phyloP scores from a whole-genome alignment of 176 grass and related monocot genomes.

The Raddia guianensis region DNA sequence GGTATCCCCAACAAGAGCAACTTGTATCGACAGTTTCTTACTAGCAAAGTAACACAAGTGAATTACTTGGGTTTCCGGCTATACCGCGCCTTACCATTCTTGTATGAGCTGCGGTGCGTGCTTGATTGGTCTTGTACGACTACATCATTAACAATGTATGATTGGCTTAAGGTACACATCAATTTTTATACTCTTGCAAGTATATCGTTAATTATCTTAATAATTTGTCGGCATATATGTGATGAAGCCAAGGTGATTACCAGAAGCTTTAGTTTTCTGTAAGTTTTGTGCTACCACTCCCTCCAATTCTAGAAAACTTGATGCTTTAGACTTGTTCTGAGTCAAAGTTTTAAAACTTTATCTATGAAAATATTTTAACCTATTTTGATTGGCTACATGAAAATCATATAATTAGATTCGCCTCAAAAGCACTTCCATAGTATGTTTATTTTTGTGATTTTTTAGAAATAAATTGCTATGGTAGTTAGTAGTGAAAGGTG shows the following conservation, averaged over 20 bases:
- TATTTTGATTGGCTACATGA: no score
- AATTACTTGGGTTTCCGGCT: slow-evolving; percentile 89
- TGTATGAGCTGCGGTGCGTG: slow-evolving; percentile 95
- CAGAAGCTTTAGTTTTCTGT: slow-evolving; percentile 2
- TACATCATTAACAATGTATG: slow-evolving; percentile 98
- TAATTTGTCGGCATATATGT: slow-evolving; percentile 13
- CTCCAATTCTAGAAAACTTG: no score
- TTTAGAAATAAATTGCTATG: no score
- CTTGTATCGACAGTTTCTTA: slow-evolving; percentile 92
- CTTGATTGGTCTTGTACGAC: slow-evolving; percentile 99
- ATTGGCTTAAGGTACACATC: slow-evolving; percentile 90
- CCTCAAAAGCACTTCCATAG: no score
- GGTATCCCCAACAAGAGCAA: slow-evolving; percentile 96
- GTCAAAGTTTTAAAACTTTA: no score
- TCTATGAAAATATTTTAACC: no score
- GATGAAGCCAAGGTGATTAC: background rate
- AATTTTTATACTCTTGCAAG: background rate
- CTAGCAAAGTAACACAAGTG: slow-evolving; percentile 96
- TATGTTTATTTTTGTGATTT: no score
- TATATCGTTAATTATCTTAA: background rate
- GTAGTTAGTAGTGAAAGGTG: no score
- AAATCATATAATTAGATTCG: no score
- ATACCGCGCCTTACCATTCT: slow-evolving; percentile 91
- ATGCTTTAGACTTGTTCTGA: no score
- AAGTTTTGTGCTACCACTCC: background rate